Base-by-base conservation (phyloP, 805 yeast species). In the Candida piceae region DNA sequence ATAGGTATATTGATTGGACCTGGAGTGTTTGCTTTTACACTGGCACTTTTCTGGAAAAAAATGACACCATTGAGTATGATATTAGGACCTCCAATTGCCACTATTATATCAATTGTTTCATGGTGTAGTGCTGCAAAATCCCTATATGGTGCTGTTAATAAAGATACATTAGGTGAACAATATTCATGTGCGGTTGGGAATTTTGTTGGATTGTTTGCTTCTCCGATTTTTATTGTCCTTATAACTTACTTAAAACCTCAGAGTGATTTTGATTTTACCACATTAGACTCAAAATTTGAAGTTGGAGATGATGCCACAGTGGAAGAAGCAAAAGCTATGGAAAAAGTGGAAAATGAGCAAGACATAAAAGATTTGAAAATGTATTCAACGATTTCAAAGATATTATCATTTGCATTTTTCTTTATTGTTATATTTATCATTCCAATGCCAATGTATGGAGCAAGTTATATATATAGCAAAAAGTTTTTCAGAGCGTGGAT, bases 1-100 rank as follows among this genome's bases (percentile, higher is more conserved):
- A 70, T 70, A 70, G 76, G 76, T 16, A 61, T 70, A 32, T 67
- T 69, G 18, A 63, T 70, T 34, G 74, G 75, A 22, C 75, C 76
- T 30, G 76, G 70, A 19, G 76, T 70, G 15, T 62, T 70, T 41
- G 72, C 75, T 1, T 55, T 69, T 12, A 64, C 70, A 12, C 50
- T 69, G 39, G 64, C 75, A 0, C 55, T 70, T 34, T 66, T 70
- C 40, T 68, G 70, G 31, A 57, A 47, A 31, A 62, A 55, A 60
- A 64, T 32, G 58, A 49, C 41, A 58, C 64, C 48, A 60, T 69
- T 32, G 61, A 44, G 50, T 29, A 39, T 57, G 33, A 35, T 68
- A 38, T 60, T 58, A 46, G 75, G 70, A 40, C 68, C 72, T 41
- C 60, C 77, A 11, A 62, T 72, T 64, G 70, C 73, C 38, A 68